phyloP scores from a whole-genome alignment of 2,329 filamentous ascomycete genomes.

The Trichoderma koningiopsis region DNA sequence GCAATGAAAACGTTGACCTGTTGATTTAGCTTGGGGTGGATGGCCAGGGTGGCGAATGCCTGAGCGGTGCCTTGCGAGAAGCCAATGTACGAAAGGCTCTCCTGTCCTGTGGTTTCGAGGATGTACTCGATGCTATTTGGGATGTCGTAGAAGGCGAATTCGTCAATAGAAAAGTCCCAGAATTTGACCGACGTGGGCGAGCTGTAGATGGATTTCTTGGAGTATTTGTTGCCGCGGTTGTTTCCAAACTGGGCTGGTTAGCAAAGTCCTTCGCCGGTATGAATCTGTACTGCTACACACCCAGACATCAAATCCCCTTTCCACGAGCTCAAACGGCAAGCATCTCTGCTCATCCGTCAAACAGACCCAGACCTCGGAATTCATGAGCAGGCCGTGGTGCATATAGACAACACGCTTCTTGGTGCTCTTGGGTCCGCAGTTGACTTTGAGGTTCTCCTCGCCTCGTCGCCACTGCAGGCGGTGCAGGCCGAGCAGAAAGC shows the following conservation, averaged over 20 bases:
- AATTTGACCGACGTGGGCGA: constrained; percentile 77
- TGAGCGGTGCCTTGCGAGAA: constrained; percentile 98
- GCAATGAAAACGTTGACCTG: constrained; percentile 97
- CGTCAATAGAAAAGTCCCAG: constrained; percentile 98
- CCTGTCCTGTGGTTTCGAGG: constrained; percentile 76
- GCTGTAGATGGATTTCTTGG: constrained; percentile 82
- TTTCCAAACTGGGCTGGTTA: constrained; percentile 72
- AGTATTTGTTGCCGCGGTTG: constrained; percentile 98
- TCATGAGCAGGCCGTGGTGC: constrained; percentile 97
- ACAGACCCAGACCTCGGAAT: constrained; percentile 97
- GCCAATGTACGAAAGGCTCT: constrained; percentile 90
- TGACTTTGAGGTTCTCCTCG: constrained; percentile 78
- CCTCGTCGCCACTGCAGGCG: constrained; percentile 80
- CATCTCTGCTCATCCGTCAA: constrained; percentile 83
- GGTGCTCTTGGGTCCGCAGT: constrained; percentile 66
- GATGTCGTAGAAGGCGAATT: constrained; percentile 97
- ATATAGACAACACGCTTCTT: constrained; percentile 89
- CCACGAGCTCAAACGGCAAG: constrained; percentile 84
- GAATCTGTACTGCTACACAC: constrained; percentile 48
- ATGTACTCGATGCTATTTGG: constrained; percentile 94
- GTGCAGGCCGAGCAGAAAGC: constrained; percentile 88
- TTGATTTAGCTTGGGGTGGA: constrained; percentile 88
- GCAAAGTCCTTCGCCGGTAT: not conserved
- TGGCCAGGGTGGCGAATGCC: constrained; percentile 89
- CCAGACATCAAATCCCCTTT: constrained; percentile 95